Evolutionary conservation across 257 asterid genomes (phyloP).

Genomic region (Ocimum tenuiflorum): DNA sequence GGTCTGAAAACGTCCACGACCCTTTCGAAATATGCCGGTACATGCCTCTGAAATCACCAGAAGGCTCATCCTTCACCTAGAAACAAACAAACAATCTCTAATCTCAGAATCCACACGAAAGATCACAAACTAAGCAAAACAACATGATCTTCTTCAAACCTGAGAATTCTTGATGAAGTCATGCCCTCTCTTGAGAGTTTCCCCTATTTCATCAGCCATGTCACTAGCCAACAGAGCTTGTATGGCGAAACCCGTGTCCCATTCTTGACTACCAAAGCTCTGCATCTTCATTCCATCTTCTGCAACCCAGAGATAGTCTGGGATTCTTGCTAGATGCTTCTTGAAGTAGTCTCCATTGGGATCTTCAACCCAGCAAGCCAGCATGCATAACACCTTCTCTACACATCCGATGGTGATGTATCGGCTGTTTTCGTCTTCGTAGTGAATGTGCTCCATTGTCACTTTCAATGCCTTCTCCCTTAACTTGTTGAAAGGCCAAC

Average conservation of each 20-base stretch:
- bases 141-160: conserved; percentile 24
- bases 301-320: conserved; percentile 69
- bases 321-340: conserved; percentile 67
- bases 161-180: conserved; percentile 69
- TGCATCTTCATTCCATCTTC: conserved; percentile 91
- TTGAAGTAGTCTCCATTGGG: conserved; percentile 69
- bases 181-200: conserved; percentile 63
- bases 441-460: conserved; percentile 66
- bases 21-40: conserved; percentile 83
- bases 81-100: neutral
- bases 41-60: conserved; percentile 72
- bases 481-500: conserved; percentile 64
- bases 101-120: neutral
- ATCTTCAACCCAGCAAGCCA: conserved; percentile 79
- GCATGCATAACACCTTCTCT: conserved; percentile 62
- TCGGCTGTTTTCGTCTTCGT: conserved; percentile 67
- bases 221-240: conserved; percentile 71
- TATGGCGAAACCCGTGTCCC: conserved; percentile 81
- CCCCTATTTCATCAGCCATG: conserved; percentile 51
- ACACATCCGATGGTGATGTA: conserved; percentile 71
- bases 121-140: neutral
- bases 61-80: conserved; percentile 73
- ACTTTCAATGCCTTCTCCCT: conserved; percentile 55
- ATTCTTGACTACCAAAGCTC: conserved; percentile 84
- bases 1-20: conserved; percentile 91